Evolutionary conservation across 495 filamentous ascomycete species (phyloP).

Genomic region (Venustampulla echinocandica): DNA sequence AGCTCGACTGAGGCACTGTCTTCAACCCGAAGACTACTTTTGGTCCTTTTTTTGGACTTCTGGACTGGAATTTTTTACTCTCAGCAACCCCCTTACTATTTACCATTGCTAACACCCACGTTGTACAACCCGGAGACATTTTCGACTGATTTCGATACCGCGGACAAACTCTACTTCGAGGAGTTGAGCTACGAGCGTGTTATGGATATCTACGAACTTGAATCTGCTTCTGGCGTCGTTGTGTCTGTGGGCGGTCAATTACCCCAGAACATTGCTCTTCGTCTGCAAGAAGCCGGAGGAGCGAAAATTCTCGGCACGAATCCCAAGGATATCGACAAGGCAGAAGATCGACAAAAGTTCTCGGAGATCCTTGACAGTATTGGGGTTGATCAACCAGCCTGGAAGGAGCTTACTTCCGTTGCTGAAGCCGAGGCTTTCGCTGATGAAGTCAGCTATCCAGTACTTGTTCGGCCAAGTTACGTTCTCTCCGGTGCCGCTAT

Average conservation of each 20-base stretch:
- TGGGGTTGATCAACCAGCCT: conserved; percentile 88
- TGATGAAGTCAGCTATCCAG: conserved; percentile 81
- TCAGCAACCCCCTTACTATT: conserved; percentile 13
- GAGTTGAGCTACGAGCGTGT: conserved; percentile 78
- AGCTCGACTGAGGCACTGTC: too few relatives aligned
- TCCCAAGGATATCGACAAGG: conserved; percentile 90
- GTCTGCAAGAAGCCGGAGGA: conserved; percentile 82
- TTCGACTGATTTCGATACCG: conserved; percentile 82
- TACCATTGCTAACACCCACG: conserved; percentile 8
- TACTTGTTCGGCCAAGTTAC: conserved; percentile 92
- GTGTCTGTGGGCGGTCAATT: conserved; percentile 94
- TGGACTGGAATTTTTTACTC: not conserved
- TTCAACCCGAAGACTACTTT: too few relatives aligned
- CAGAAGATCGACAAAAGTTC: conserved; percentile 96
- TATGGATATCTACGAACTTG: conserved; percentile 86
- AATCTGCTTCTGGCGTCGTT: conserved; percentile 75
- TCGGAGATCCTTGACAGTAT: conserved; percentile 95
- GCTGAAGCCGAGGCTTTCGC: conserved; percentile 83
- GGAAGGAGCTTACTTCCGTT: conserved; percentile 93
- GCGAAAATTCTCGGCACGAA: conserved; percentile 88
- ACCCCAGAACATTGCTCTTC: conserved; percentile 93
- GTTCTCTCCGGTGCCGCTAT: conserved; percentile 96
- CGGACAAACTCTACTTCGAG: conserved; percentile 96
- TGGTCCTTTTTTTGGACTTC: conserved; percentile 1
- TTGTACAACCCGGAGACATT: conserved; percentile 61